phyloP scores from a whole-genome alignment of 257 asterid genomes.

The Lycium ferocissimum region DNA sequence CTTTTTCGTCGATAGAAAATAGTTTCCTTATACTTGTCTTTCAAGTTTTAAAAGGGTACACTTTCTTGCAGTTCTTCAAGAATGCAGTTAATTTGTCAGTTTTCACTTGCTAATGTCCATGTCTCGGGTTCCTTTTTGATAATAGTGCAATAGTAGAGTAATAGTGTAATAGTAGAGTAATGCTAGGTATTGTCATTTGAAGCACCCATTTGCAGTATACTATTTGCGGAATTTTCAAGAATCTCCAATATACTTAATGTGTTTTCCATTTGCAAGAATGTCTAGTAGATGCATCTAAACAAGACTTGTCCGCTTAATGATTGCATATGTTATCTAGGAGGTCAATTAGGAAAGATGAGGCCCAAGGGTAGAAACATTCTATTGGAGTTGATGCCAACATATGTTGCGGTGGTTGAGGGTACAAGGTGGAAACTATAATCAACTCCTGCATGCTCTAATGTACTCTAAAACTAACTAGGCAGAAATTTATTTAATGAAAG shows the following conservation, averaged over 20 bases:
- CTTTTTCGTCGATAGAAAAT: not conserved
- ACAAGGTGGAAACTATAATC: not conserved
- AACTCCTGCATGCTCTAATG: not conserved
- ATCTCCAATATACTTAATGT: conserved; percentile 1
- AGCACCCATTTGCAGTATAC: not conserved
- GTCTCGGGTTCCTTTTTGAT: conserved; percentile 7
- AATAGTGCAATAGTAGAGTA: no score
- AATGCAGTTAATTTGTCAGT: conserved; percentile 13
- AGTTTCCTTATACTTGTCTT: conserved; percentile 13
- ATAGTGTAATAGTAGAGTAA: not conserved
- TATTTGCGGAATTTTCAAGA: conserved; percentile 1
- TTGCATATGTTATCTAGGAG: not conserved
- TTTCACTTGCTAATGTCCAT: conserved; percentile 17
- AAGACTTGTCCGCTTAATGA: not conserved
- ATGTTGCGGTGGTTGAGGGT: conserved; percentile 6
- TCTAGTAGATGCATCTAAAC: conserved; percentile 5
- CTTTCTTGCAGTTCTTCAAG: conserved; percentile 15
- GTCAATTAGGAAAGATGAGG: not conserved
- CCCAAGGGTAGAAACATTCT: not conserved
- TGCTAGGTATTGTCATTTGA: not conserved
- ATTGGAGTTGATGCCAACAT: conserved; percentile 9
- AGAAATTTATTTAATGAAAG: conserved; percentile 16
- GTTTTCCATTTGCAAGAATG: conserved; percentile 15
- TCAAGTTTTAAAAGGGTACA: not conserved
- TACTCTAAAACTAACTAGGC: conserved; percentile 3